A percentile compares a stretch with the other conserved stretches of the same genome.
Conservation (phyloP, 108 stramenopile species). For the Parmales sp. region DNA sequence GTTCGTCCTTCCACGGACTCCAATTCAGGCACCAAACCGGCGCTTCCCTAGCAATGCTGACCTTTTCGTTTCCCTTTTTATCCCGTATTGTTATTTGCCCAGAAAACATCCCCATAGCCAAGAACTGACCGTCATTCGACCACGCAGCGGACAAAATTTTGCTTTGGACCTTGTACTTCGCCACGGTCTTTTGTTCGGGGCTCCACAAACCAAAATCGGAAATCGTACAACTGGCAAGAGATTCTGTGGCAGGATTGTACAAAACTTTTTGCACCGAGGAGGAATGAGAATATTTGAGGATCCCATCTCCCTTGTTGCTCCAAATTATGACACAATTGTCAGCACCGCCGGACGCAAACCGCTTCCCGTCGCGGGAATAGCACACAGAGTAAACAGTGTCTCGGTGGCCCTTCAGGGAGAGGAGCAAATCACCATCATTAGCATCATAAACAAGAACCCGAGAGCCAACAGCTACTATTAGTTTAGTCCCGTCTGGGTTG, state of each 20-base stretch:
- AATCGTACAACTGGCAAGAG: slow-evolving; percentile 50
- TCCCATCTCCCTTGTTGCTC: slow-evolving; percentile 42
- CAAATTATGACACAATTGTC: slow-evolving; percentile 59
- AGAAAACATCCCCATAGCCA: slow-evolving; percentile 50
- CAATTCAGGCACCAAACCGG: slow-evolving; percentile 49
- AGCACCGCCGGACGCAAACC: slow-evolving; percentile 57
- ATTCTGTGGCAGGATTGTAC: slow-evolving; percentile 40
- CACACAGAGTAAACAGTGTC: slow-evolving; percentile 41
- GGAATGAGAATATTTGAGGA: slow-evolving; percentile 56
- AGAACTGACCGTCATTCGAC: slow-evolving; percentile 43
- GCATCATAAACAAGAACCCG: slow-evolving; percentile 41
- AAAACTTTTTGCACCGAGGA: slow-evolving; percentile 39
- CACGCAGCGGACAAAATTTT: slow-evolving; percentile 48
- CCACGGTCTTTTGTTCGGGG: slow-evolving; percentile 40
- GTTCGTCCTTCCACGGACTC: slow-evolving; percentile 24
- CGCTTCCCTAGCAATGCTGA: slow-evolving; percentile 26
- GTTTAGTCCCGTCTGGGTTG: slow-evolving; percentile 25
- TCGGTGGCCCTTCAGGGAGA: slow-evolving; percentile 35
- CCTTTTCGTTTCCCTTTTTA: slow-evolving; percentile 26
- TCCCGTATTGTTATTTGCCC: slow-evolving; percentile 44
- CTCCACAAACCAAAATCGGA: slow-evolving; percentile 52
- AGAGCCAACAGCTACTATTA: slow-evolving; percentile 41
- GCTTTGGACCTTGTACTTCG: slow-evolving; percentile 44
- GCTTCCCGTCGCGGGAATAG: slow-evolving; percentile 24
- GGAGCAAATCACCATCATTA: slow-evolving; percentile 26